Percentiles rank a stretch among this genome's conserved stretches.
phyloP scores from a whole-genome alignment of 495 filamentous ascomycete species.

The Hypoxylon fragiforme region DNA sequence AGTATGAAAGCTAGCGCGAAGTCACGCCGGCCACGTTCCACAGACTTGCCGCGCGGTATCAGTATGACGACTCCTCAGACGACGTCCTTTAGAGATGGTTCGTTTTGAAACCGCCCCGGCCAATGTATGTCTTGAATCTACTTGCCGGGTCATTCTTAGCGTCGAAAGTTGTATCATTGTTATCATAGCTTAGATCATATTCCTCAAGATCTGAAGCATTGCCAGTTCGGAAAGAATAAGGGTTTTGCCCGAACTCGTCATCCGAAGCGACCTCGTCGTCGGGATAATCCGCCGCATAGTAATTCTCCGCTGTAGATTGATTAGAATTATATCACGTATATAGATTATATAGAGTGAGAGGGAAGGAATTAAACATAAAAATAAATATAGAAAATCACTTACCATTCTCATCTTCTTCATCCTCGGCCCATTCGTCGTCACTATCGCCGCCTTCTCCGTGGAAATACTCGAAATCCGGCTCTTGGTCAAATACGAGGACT shows the following conservation, averaged over 20 bases:
- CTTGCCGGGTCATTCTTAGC: slow-evolving; percentile 14
- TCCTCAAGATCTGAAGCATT: slow-evolving; percentile 54
- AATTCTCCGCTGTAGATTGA: slow-evolving; percentile 52
- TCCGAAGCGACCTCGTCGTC: slow-evolving; percentile 60
- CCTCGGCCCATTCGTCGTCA: slow-evolving; percentile 51
- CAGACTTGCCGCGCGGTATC: slow-evolving; percentile 19
- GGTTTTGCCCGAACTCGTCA: slow-evolving; percentile 52
- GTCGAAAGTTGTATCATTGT: slow-evolving; percentile 29
- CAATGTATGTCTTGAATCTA: slow-evolving; percentile 32
- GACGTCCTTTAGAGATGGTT: slow-evolving; percentile 19
- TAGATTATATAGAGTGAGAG: not conserved
- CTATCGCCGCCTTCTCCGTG: slow-evolving; percentile 51
- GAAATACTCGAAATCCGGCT: slow-evolving; percentile 57
- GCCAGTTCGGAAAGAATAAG: slow-evolving; percentile 49
- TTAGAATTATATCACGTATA: slow-evolving; percentile 12
- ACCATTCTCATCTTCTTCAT: slow-evolving; percentile 63
- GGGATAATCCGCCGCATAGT: slow-evolving; percentile 58
- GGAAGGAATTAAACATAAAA: too few species aligned
- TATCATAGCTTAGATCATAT: slow-evolving; percentile 31
- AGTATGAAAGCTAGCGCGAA: too few species aligned
- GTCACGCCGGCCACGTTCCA: slow-evolving; percentile 4
- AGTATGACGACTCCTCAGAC: not conserved
- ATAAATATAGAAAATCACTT: slow-evolving; percentile 5
- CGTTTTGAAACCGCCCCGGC: slow-evolving; percentile 19
- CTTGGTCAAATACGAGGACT: slow-evolving; percentile 55